Evolutionary conservation across 352 stramenopile genomes (phyloP).

Genomic region (Globisporangium abappressorium): DNA sequence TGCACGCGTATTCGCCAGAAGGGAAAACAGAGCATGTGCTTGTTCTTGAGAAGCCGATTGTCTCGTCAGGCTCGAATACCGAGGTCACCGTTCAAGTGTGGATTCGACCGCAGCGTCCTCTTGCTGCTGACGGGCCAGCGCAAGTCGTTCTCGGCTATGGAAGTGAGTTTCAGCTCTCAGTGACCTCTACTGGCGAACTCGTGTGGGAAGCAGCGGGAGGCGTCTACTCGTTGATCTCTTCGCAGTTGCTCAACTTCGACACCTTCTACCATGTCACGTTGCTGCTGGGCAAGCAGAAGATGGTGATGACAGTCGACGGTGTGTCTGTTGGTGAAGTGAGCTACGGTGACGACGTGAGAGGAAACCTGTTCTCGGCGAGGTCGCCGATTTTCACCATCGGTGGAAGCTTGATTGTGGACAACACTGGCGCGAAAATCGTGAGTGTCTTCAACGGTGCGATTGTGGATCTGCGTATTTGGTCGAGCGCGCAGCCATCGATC

Average conservation of each 20-base stretch:
- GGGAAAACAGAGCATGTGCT: constrained; percentile 47
- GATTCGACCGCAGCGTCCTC: constrained; percentile 36
- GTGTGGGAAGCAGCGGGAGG: constrained; percentile 50
- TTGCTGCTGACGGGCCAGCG: constrained; percentile 14
- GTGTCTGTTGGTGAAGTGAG: constrained; percentile 31
- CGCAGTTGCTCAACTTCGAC: constrained; percentile 36
- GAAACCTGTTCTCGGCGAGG: constrained; percentile 22
- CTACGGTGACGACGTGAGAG: constrained; percentile 25
- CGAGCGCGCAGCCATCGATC: constrained; percentile 17
- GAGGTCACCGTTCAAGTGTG: constrained; percentile 73
- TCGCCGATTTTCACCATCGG: constrained; percentile 46
- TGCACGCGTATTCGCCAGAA: constrained; percentile 54
- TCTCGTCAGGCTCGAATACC: constrained; percentile 48
- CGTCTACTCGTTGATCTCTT: constrained; percentile 33
- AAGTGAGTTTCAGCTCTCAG: constrained; percentile 51
- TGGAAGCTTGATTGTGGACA: constrained; percentile 39
- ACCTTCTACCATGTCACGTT: constrained; percentile 66
- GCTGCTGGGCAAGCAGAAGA: constrained; percentile 33
- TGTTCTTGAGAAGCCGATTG: constrained; percentile 55
- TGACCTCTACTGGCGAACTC: constrained; percentile 39
- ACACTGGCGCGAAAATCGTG: constrained; percentile 18
- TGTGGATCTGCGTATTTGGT: constrained; percentile 73
- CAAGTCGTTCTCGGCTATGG: constrained; percentile 64
- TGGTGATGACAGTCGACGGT: constrained; percentile 48
- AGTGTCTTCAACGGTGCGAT: constrained; percentile 62